These are phyloP conservation scores for Rhodotorula sp. DNA, from an alignment of 1,284 basidiomycete genomes.

Conservation along the genomic window DNA sequence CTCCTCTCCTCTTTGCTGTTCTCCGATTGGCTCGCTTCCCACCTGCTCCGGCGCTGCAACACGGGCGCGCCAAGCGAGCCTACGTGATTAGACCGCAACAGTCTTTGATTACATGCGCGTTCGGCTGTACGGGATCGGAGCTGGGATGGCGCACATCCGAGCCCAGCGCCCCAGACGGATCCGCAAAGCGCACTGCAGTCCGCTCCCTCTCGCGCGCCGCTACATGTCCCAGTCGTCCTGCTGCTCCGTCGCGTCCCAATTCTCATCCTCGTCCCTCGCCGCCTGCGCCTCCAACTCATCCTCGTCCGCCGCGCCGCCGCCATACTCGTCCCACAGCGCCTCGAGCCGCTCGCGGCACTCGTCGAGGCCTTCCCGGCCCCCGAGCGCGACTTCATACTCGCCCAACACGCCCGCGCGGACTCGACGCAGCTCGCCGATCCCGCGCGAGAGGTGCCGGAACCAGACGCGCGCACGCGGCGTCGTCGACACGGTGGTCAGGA, in stretches of 20 bases:
- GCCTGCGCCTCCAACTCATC: constrained; percentile 10
- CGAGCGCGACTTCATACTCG: constrained; percentile 26
- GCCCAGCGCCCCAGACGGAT: too few species aligned
- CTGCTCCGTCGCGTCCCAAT: constrained; percentile 19
- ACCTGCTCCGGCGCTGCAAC: too few species aligned
- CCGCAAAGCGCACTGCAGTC: too few species aligned
- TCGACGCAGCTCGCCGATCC: constrained; percentile 25
- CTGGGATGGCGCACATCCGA: too few species aligned
- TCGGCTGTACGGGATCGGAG: neutral
- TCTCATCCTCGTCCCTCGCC: constrained; percentile 26
- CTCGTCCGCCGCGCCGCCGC: constrained; percentile 10
- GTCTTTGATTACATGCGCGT: too few species aligned
- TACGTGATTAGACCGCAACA: too few species aligned
- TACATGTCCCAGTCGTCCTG: constrained; percentile 18
- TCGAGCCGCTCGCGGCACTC: constrained; percentile 34
- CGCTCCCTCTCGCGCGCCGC: too few species aligned
- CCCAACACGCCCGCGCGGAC: constrained; percentile 7
- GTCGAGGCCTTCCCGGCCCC: constrained; percentile 29
- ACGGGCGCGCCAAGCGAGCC: too few species aligned
- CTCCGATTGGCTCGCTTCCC: neutral
- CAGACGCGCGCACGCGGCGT: constrained; percentile 18
- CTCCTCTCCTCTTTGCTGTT: neutral
- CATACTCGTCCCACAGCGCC: constrained; percentile 23
- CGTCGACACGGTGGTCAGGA: constrained; percentile 34
- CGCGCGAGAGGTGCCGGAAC: constrained; percentile 6